Base-by-base conservation (phyloP, 257 asterid species). In the Verbena officinalis region DNA sequence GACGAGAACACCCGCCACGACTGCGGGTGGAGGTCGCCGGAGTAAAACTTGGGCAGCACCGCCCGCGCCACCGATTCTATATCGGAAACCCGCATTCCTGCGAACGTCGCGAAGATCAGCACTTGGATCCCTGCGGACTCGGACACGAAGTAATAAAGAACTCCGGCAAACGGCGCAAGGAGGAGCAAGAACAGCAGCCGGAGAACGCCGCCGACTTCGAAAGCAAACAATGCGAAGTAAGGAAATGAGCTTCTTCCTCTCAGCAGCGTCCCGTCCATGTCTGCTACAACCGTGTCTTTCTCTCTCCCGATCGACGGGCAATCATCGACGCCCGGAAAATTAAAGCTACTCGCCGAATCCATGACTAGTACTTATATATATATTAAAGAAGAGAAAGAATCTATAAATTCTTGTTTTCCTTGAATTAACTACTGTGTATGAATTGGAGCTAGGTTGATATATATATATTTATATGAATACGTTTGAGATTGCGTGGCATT, bases 241-340 rank as follows among this genome's bases (percentile, higher is more conserved):
- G 93, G 85, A 11, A 85, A 85, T 0, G 93, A 85, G 58, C 85
- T 83, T 3, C 87, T 65, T 0, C 85, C 89, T 20, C 78, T 68
- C 2, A 85, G 73, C 57, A 85, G 43, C 0, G 93, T 85, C 14
- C 93, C 93, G 31, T 85, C 89, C 87, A 85, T 70, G 68, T 80
- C 89, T 0, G 93, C 93, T 4, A 85, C 87, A 21, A 80, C 87
- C 0, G 83, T 73, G n/a, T 78, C 76, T 53, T 79, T 85, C 65
- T 83, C 85, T 0, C 88, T 77, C 3, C 86, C 83, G 3, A 65
- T 77, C 1, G 86, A 84, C 9, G 73, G 34, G 62, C 96, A 88
- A 51, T 65, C 52, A 5, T 77, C 76, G 3, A 86, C 80, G 0
- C 60, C 40, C 15, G 91, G 90, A 42, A 86, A 27, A 27, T 27